Base-by-base conservation (phyloP, 2,329 filamentous ascomycete species). In the Furcasterigmium furcatum region DNA sequence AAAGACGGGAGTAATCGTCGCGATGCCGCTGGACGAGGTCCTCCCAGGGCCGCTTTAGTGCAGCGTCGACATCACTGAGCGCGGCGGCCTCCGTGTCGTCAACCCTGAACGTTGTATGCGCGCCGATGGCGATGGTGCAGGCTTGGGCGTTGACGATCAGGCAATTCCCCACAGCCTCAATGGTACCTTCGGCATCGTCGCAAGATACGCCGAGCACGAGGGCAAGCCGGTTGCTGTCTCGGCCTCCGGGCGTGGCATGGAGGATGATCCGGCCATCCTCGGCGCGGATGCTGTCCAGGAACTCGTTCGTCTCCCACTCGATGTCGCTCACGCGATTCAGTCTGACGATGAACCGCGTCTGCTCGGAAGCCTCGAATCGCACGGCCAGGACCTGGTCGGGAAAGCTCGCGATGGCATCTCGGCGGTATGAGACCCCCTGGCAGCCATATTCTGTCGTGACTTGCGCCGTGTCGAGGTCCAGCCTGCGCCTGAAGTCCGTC, bases 291-390 rank as follows among this genome's bases (percentile, higher is more conserved):
- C 61, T 62, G 48, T 72, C 68, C 14, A 71, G 54, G 46, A 68
- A 72, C 47, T 72, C 69, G 48, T 71, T 68, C 2, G 65, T 67
- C 50, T 72, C 70, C 52, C 62, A 69, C 41, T 70, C 67, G 12
- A 65, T 50, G 45, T 72, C 67, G 42, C 69, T 66, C 45, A 66
- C 57, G 4, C 69, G 64, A 35, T 67, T 57, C 9, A 66, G 52
- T 39, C 63, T 61, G 5, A 66, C 53, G 3, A 53, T 22, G 10
- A 58, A 53, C 18, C 43, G 41, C 20, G 51, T 47, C 40, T 43
- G 46, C 36, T 50, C 46, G 21, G 47, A 47, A 32, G 55, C 47
- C 24, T 41, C 42, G 44, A 52, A 38, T 18, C 51, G 53, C 38
- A 55, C 21, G 36, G 51, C 29, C 14, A 53, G 9, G 4, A 49